Evolutionary conservation across 306 rosid species (phyloP).

Genomic region (Cucurbita moschata): DNA sequence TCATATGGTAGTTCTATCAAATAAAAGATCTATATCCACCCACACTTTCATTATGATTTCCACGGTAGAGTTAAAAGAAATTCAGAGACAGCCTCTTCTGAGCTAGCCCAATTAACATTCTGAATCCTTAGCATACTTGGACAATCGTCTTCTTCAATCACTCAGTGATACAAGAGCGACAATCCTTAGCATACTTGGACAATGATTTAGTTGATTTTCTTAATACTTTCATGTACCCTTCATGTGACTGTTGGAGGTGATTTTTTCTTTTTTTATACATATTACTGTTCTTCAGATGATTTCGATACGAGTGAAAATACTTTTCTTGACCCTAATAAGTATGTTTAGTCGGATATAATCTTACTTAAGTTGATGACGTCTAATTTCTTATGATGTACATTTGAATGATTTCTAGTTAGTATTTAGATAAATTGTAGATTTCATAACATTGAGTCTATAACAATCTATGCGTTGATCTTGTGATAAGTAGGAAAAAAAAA

Average conservation of each 20-base stretch:
- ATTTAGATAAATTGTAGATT: background rate
- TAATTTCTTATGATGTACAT: background rate
- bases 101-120: background rate
- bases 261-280: too few relatives aligned
- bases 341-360: too few relatives aligned
- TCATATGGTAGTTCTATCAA: background rate
- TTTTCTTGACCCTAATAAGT: too few relatives aligned
- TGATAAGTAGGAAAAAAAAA: background rate
- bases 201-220: background rate
- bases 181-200: background rate
- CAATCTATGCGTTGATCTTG: background rate
- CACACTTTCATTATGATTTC: background rate
- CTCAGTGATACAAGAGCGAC: background rate
- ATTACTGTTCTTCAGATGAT: background rate
- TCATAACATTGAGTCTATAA: background rate
- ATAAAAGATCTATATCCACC: background rate
- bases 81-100: background rate
- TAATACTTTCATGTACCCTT: background rate
- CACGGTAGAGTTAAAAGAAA: background rate
- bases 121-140: background rate
- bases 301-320: too few relatives aligned
- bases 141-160: background rate
- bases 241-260: background rate
- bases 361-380: too few relatives aligned
- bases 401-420: background rate